Evolutionary conservation across 768 basidiomycete species (phyloP).

Genomic region (Neoboletus subvelutipes): DNA sequence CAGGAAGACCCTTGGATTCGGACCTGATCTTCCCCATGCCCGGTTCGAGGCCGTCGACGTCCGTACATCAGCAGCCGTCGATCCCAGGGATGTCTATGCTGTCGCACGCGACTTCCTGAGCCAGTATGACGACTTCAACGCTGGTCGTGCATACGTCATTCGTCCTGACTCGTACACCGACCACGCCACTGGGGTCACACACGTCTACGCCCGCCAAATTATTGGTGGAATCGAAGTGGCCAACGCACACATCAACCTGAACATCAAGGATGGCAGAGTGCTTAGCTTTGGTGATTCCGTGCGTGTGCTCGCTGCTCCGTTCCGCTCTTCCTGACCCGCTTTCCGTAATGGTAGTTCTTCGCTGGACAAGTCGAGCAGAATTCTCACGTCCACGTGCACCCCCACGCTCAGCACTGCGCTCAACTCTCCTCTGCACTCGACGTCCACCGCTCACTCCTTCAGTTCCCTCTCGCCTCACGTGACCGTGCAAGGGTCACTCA

Average conservation of each 20-base stretch:
- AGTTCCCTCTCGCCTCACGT: neutral
- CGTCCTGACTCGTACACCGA: conserved; percentile 89
- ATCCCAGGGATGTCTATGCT: conserved; percentile 49
- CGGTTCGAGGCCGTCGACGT: conserved; percentile 53
- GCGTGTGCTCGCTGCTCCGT: conserved; percentile 28
- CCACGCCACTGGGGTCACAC: conserved; percentile 78
- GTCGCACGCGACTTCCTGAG: conserved; percentile 64
- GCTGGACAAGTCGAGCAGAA: conserved; percentile 45
- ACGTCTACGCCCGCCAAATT: conserved; percentile 84
- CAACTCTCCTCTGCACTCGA: conserved; percentile 37
- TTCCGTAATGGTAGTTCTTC: conserved; percentile 59
- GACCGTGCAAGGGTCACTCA: conserved; percentile 17
- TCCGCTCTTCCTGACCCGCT: conserved; percentile 8
- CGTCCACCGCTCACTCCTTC: conserved; percentile 33
- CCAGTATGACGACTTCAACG: conserved; percentile 36
- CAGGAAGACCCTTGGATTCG: conserved; percentile 90
- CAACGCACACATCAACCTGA: conserved; percentile 92
- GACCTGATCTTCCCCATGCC: conserved; percentile 74
- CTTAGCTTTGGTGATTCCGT: conserved; percentile 89
- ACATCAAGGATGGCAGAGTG: conserved; percentile 80
- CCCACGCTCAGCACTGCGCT: conserved; percentile 56
- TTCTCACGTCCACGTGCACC: conserved; percentile 37
- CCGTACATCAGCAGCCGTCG: conserved; percentile 37
- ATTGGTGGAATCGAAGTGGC: conserved; percentile 85
- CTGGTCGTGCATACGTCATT: conserved; percentile 51